Evolutionary conservation across 768 basidiomycete genomes (phyloP), one percentile per base, ranked within the genome.

Genomic region (Tulasnella sp.): DNA sequence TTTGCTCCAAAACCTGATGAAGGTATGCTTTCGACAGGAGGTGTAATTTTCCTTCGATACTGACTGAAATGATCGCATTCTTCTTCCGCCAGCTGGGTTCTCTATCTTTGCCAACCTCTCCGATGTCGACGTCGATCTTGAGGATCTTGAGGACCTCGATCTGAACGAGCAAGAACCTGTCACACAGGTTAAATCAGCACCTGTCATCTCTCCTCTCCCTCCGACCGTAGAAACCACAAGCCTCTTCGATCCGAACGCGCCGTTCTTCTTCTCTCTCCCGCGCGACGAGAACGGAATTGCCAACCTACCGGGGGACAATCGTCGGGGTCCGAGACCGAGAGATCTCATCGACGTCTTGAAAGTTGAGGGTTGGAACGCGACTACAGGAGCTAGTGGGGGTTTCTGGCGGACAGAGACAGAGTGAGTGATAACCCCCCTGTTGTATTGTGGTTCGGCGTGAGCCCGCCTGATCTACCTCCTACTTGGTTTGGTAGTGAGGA

Each of bases 351-450:
- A 49, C n/a, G 19, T 29, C 17, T 19, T 30, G 11, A 43, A 27
- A 26, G 43, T 61, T 55, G 61, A 19, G 15, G 19, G 30, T 49
- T 42, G 41, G 15, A 10, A 9, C 19, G 42, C 55, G 38, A 48
- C 47, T 8, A 49, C 19, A 15, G 66, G 67, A 44, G 65, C 64
- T 53, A 56, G 61, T 0, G 51, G 59, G 44, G 63, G 62, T 34
- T 68, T 68, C 63, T 64, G 62, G 54, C 45, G 61, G 54, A 54
- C 13, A 3, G 63, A 67, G 27, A 68, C 64, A 8, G 65, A 67
- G 67, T 68, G 38, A 41, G 65, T 67, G 13, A 1, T 9, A 59
- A 19, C 47, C 38, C 38, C 42, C 32, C 29, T 29, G 29, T 23
- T 17, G 15, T 17, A 21, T 26, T 26, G 29, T 9, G 47, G 15